Evolutionary conservation across 192 early-diverging fungal species (phyloP).

Genomic region (Polychytrium aggregatum): DNA sequence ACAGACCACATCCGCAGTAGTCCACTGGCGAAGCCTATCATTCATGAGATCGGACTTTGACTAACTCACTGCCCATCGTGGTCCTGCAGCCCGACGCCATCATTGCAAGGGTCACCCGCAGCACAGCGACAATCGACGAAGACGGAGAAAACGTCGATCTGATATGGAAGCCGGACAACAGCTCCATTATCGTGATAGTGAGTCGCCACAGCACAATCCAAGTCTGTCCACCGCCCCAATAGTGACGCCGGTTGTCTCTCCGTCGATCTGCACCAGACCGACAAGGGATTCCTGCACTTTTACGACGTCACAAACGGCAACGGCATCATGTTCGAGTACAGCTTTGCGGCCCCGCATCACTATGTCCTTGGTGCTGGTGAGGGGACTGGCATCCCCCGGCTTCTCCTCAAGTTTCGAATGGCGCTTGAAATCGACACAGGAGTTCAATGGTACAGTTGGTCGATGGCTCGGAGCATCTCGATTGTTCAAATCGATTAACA

Average conservation of each 20-base stretch:
- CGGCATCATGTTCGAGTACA: conserved; percentile 41
- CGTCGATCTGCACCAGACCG: conserved; percentile 23
- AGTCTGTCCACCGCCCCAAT: background rate
- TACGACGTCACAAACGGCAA: conserved; percentile 38
- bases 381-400: conserved; percentile 36
- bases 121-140: conserved; percentile 50
- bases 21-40: background rate
- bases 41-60: background rate
- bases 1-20: background rate
- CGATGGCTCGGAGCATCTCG: background rate
- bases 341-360: conserved; percentile 48
- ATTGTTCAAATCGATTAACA: background rate
- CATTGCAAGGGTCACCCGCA: conserved; percentile 50
- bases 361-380: conserved; percentile 60
- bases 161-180: conserved; percentile 64
- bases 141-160: conserved; percentile 62
- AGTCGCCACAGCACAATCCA: conserved; percentile 1
- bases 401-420: conserved; percentile 44
- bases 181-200: conserved; percentile 56
- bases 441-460: conserved; percentile 39
- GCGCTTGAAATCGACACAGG: conserved; percentile 70
- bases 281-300: conserved; percentile 57
- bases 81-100: conserved; percentile 49
- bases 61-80: background rate
- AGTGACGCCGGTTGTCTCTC: background rate